Conservation (phyloP, 2,329 filamentous ascomycete species). For the Fusarium ambrosium region DNA sequence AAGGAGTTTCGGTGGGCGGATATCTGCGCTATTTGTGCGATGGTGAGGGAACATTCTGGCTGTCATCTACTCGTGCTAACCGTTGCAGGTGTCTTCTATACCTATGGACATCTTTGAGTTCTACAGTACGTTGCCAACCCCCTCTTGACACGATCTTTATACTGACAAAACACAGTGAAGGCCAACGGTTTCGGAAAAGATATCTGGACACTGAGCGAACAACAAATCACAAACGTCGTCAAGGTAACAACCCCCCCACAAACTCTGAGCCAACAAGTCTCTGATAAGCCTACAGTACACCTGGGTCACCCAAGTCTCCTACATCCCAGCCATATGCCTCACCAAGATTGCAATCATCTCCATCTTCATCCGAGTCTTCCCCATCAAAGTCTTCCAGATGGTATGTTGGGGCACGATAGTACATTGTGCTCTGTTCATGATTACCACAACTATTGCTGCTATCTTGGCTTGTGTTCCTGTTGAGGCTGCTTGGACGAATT, state of each 20-base stretch:
- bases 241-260: background rate
- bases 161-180: background rate
- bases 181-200: constrained; percentile 6
- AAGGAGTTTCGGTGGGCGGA: constrained; percentile 2
- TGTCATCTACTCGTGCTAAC: background rate
- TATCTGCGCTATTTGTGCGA: background rate
- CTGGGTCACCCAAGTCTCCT: constrained; percentile 1
- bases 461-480: background rate
- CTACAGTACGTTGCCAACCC: background rate
- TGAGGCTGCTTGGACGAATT: background rate
- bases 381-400: background rate
- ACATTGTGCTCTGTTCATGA: background rate
- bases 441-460: background rate
- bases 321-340: constrained; percentile 10
- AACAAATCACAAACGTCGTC: constrained; percentile 6
- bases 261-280: background rate
- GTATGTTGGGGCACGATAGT: background rate
- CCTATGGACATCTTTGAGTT: constrained; percentile 2
- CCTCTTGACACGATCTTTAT: background rate
- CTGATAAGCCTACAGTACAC: background rate
- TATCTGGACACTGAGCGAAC: constrained; percentile 1
- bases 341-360: constrained; percentile 1
- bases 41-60: background rate
- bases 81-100: background rate
- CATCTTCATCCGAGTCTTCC: constrained; percentile 1